phyloP scores from a whole-genome alignment of 2,329 filamentous ascomycete species.

The Talaromyces sp. region DNA sequence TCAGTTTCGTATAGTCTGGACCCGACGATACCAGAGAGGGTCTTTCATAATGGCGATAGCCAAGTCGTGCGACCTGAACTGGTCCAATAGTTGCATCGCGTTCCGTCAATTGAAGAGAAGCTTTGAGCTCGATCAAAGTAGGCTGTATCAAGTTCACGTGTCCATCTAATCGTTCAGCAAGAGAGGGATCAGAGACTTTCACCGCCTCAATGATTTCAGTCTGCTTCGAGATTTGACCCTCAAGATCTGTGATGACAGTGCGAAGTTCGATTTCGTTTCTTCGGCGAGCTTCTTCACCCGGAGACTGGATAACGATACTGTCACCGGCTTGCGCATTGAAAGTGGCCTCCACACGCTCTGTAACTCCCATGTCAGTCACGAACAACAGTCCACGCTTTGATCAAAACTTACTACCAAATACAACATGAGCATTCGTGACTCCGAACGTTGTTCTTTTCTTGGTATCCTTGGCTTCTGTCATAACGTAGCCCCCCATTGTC shows the following conservation, averaged over 20 bases:
- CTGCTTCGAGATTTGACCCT: neutral
- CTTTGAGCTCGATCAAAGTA: neutral
- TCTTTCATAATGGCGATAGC: neutral
- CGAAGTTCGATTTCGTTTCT: neutral
- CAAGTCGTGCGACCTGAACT: neutral
- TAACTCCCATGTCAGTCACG: neutral
- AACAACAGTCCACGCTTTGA: neutral
- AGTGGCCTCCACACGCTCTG: neutral
- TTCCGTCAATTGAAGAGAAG: neutral
- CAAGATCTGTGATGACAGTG: neutral
- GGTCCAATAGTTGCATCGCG: neutral
- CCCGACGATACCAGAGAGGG: neutral
- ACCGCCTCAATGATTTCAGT: neutral
- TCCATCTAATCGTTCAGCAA: neutral
- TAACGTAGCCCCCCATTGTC: neutral
- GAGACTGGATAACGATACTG: neutral
- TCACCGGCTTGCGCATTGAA: neutral
- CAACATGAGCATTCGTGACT: constrained; percentile 12
- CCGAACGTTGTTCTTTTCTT: neutral
- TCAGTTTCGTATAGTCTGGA: neutral
- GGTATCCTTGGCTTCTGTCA: neutral
- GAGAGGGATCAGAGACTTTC: neutral
- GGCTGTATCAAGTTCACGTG: neutral
- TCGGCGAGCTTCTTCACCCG: neutral
- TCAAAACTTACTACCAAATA: constrained; percentile 5